phyloP scores from a whole-genome alignment of 2,329 filamentous ascomycete species.

The Sclerotinia sclerotiorum region DNA sequence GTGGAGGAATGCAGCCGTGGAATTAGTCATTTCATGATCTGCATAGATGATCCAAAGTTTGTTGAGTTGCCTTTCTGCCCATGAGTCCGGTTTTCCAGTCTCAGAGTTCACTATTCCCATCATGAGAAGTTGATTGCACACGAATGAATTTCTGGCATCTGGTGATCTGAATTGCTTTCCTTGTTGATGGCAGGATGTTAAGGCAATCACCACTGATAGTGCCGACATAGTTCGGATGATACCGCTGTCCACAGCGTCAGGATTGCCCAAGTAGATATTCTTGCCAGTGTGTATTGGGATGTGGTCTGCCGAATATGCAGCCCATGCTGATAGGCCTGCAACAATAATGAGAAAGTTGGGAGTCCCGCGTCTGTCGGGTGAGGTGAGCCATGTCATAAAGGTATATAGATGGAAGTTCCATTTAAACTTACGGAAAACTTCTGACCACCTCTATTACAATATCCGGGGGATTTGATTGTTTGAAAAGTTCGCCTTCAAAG shows the following conservation, averaged over 20 bases:
- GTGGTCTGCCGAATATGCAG: not conserved
- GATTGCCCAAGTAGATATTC: not conserved
- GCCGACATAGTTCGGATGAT: not conserved
- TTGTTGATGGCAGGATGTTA: not conserved
- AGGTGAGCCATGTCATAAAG: not conserved
- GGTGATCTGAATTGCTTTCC: not conserved
- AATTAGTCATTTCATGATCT: conserved; percentile 52
- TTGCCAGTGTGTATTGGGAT: not conserved
- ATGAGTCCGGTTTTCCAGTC: not conserved
- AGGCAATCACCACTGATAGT: not conserved
- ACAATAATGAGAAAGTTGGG: not conserved
- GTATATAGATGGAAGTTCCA: not conserved
- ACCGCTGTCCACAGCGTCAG: not conserved
- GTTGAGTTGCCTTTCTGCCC: too few species aligned
- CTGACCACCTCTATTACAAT: not conserved
- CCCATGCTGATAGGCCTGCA: not conserved
- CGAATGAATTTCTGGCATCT: not conserved
- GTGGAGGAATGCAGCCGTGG: conserved; percentile 48
- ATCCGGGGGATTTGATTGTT: not conserved
- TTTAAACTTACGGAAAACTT: not conserved
- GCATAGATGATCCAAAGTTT: conserved; percentile 47
- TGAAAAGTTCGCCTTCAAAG: not conserved
- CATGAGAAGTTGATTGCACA: conserved; percentile 3
- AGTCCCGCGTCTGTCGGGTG: not conserved
- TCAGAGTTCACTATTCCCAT: not conserved